Evolutionary conservation across 495 filamentous ascomycete species (phyloP), one percentile per base, ranked within the genome.

Genomic region (Xylaria palmicola): DNA sequence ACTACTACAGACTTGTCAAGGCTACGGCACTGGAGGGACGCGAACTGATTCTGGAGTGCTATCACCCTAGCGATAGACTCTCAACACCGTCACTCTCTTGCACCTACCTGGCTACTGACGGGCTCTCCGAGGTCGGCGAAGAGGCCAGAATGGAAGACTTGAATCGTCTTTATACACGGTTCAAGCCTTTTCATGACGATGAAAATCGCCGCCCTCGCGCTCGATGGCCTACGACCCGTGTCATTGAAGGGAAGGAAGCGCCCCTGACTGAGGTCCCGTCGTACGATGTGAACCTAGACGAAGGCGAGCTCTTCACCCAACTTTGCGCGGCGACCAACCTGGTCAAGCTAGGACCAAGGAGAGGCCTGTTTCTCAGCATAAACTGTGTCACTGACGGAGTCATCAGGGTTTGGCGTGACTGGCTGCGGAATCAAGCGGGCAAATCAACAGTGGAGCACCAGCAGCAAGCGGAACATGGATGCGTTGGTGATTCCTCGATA

Each of bases 11-110:
- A 43, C 80, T 93, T 15, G 72, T 84, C 34, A 64, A 77, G 19
- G 83, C 84, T 24, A 78, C 85, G 4, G 72, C 78, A 8, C 74
- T 88, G 15, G 72, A 81, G 17, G 83, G 86, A 55, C 84, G 88
- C 68, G 78, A 83, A 40, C 72, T 92, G 27, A 85, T 92, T 19
- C 81, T 94, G 13, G 89, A 92, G 77, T 90, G 88, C 75, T 92
- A 86, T 67, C 88, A 88, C 62, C 90, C 90, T 0, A 83, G 77
- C 62, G 83, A 82, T n/a, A 87, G 85, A 69, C 74, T 89, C 29
- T 85, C 80, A 12, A 86, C 87, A 49, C 86, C 89, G 2, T 86
- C 85, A 44, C 81, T 89, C 2, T 86, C 83, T 70, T 91, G 89
- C 75, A 80, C 83, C 47, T 88, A 88, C 63, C 78, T 88, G 6